Base-by-base conservation (phyloP, 2,329 filamentous ascomycete species). In the Penicillium verrucosum region DNA sequence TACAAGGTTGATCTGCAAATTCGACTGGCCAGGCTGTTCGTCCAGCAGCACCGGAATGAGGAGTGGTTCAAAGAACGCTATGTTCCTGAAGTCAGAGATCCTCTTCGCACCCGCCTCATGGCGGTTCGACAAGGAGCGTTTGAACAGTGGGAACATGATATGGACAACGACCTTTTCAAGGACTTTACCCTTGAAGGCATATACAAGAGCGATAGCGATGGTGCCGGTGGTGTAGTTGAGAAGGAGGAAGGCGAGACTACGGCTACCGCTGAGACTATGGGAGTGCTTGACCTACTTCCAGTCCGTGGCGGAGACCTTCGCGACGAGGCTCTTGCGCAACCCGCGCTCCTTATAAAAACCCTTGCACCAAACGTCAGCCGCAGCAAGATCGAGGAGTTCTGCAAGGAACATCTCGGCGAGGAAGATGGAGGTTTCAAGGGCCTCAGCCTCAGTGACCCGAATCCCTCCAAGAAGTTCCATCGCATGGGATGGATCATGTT, bases 11-110 rank as follows among this genome's bases (percentile, higher is more conserved):
- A 86, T 57, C 76, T 87, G 11, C 85, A 87, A 64, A 77, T 85
- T 36, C 82, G 83, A 63, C 93, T 96, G 88, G 92, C 94, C 0
- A 87, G 92, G 62, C 81, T 84, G 1, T 99, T 99, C 71, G 94
- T 99, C 41, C 85, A 88, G 48, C 89, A 92, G 66, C 94, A 99
- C 76, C 96, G 96, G 72, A 86, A 87, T 42, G 94, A 99, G 73
- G 93, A 99, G 71, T 99, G 94, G 94, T 99, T 99, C 78, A 90
- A 88, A 66, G 94, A 99, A 75, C 87, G 91, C 71, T 99, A 99
- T 67, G 87, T 95, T 30, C 85, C 90, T 1, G 90, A 94, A 64
- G 85, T 93, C 53, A 83, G 90, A 51, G 87, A 92, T 63, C 81
- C 83, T 2, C 85, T 97, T 68, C 87, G 89, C 54, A 79, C 80